These are phyloP conservation scores for Aspergillus amoenus DNA, from an alignment of 2,329 filamentous ascomycete genomes.

Conservation along the genomic window DNA sequence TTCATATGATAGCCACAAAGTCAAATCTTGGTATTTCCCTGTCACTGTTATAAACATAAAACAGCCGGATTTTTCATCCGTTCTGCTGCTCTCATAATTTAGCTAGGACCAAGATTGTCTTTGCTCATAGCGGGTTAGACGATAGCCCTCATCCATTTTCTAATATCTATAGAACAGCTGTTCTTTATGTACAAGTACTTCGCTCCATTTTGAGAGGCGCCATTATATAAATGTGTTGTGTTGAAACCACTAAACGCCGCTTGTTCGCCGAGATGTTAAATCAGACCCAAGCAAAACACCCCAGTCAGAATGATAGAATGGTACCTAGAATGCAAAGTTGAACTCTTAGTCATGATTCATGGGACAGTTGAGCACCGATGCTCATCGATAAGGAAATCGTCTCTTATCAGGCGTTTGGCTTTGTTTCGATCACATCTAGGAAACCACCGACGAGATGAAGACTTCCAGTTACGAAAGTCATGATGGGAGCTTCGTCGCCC, in stretches of 20 bases:
- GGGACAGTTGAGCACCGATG: background rate
- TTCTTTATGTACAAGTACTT: background rate
- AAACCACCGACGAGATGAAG: conserved; percentile 80
- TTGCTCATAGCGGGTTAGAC: background rate
- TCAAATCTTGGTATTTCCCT: background rate
- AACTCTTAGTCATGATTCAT: conserved; percentile 11
- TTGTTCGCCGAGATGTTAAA: conserved; percentile 1
- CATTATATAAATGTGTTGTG: background rate
- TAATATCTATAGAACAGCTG: background rate
- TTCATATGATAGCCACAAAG: background rate
- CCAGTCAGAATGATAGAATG: conserved; percentile 15
- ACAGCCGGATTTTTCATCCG: background rate
- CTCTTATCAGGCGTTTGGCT: conserved; percentile 21
- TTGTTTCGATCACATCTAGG: conserved; percentile 67
- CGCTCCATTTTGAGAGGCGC: conserved; percentile 11
- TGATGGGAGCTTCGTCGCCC: conserved; percentile 47
- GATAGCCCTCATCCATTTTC: background rate
- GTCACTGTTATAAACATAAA: background rate
- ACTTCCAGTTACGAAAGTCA: conserved; percentile 77
- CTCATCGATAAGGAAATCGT: background rate
- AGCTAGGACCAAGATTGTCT: background rate
- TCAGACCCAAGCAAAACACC: background rate
- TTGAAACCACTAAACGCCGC: conserved; percentile 7
- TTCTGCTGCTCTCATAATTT: background rate
- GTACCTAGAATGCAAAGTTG: conserved; percentile 18